Conservation (phyloP, 2,329 filamentous ascomycete species). For the Fusarium staphyleae region DNA sequence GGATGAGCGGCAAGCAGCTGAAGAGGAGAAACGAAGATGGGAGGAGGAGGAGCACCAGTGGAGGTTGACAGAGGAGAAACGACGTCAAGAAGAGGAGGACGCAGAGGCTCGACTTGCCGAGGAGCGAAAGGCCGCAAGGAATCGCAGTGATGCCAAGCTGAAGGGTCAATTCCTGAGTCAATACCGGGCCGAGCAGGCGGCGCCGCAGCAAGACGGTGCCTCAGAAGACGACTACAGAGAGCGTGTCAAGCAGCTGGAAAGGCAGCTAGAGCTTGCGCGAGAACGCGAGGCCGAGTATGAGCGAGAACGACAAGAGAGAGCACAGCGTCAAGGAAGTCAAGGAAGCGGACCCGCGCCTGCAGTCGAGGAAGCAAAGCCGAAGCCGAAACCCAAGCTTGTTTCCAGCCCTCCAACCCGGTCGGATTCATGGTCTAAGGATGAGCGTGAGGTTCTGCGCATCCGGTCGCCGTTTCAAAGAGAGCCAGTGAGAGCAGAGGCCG, state of each 20-base stretch:
- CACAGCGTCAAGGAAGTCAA: slow-evolving; percentile 39
- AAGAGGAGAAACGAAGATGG: slow-evolving; percentile 76
- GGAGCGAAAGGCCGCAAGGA: slow-evolving; percentile 69
- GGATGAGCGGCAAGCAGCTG: slow-evolving; percentile 65
- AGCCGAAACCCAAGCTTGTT: slow-evolving; percentile 46
- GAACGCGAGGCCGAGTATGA: slow-evolving; percentile 70
- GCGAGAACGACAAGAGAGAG: slow-evolving; percentile 60
- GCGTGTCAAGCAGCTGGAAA: slow-evolving; percentile 82
- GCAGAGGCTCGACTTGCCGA: slow-evolving; percentile 71
- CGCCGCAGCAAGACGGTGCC: slow-evolving; percentile 38
- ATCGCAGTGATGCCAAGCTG: slow-evolving; percentile 71
- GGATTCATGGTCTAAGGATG: slow-evolving; percentile 69
- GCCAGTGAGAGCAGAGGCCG: slow-evolving; percentile 37
- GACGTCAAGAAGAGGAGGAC: slow-evolving; percentile 75
- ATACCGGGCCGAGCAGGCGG: slow-evolving; percentile 74
- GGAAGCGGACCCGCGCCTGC: not conserved
- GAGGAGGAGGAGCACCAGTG: slow-evolving; percentile 79
- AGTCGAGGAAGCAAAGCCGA: slow-evolving; percentile 25
- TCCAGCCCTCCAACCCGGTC: slow-evolving; percentile 53
- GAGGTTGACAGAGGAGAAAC: slow-evolving; percentile 77
- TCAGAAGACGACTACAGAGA: slow-evolving; percentile 61
- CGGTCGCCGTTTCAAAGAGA: slow-evolving; percentile 55
- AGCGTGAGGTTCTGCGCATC: slow-evolving; percentile 68
- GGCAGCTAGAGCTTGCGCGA: slow-evolving; percentile 68
- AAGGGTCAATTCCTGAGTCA: slow-evolving; percentile 87